A percentile compares a stretch with the other conserved stretches of the same genome.
These are phyloP conservation scores for Colletotrichum costaricense DNA, from an alignment of 2,329 filamentous ascomycete species.

Conservation along the genomic window DNA sequence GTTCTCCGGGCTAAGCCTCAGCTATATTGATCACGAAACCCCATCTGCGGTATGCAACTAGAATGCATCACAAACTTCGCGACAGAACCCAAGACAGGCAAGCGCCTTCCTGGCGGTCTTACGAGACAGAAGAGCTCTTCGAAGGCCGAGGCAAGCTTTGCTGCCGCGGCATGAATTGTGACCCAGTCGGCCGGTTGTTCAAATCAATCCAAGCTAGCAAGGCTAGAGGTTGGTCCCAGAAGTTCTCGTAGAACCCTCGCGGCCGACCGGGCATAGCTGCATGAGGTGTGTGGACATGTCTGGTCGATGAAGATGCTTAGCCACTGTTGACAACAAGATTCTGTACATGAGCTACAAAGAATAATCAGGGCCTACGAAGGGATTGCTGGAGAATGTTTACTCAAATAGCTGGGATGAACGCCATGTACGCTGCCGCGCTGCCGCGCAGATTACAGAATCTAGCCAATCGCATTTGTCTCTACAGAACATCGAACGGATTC, in stretches of 20 bases:
- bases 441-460: not conserved
- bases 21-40: not conserved
- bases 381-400: not conserved
- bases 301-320: not conserved
- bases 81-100: not conserved
- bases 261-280: no score
- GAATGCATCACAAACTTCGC: not conserved
- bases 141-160: not conserved
- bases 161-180: no score
- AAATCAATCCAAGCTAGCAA: not conserved
- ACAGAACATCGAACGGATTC: not conserved
- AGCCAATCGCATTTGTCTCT: constrained; percentile 20
- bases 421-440: not conserved
- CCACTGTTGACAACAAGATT: not conserved
- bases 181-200: not conserved
- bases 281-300: no score
- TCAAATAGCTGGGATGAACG: constrained; percentile 4
- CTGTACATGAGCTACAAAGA: not conserved
- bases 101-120: not conserved
- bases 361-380: not conserved
- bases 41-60: not conserved
- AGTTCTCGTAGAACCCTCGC: no score
- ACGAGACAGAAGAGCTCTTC: not conserved
- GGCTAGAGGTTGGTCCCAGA: not conserved
- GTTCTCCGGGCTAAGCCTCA: not conserved